These are phyloP conservation scores for Ambrosia hybrid DNA, from an alignment of 140 eudicot genomes.

Conservation along the genomic window DNA sequence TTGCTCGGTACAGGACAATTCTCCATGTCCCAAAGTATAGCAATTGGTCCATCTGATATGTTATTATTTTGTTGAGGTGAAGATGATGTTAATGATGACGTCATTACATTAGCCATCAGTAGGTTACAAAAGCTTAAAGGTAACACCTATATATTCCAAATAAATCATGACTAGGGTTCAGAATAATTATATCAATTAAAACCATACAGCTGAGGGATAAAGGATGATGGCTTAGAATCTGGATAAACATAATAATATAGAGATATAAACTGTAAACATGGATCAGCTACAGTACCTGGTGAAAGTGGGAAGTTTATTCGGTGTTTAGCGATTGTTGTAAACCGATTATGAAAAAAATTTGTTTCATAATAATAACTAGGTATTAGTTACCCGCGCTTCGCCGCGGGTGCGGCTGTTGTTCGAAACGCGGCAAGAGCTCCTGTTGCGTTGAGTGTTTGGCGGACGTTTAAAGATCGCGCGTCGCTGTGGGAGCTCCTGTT, in stretches of 20 bases:
- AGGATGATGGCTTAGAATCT: slow-evolving; percentile 12
- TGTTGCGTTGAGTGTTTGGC: too few species aligned
- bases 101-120: slow-evolving; percentile 40
- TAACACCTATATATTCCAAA: background rate
- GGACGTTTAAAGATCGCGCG: too few species aligned
- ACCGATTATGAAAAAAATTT: slow-evolving; percentile 3
- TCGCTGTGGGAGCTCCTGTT: too few species aligned
- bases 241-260: background rate
- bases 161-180: background rate
- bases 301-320: background rate
- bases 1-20: slow-evolving; percentile 88
- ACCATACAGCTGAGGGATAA: background rate
- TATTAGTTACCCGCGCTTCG: too few species aligned
- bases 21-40: slow-evolving; percentile 95
- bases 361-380: too few species aligned
- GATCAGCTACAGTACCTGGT: slow-evolving; percentile 6
- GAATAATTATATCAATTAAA: background rate
- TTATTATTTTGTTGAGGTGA: slow-evolving; percentile 22
- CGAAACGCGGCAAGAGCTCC: too few species aligned
- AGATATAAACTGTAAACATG: background rate
- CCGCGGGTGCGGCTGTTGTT: too few species aligned
- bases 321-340: background rate
- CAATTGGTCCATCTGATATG: slow-evolving; percentile 59
- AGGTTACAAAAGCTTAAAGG: slow-evolving; percentile 21
- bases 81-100: slow-evolving; percentile 30